Base-by-base conservation (phyloP, 2,329 filamentous ascomycete genomes). In the Penicillium sp. region DNA sequence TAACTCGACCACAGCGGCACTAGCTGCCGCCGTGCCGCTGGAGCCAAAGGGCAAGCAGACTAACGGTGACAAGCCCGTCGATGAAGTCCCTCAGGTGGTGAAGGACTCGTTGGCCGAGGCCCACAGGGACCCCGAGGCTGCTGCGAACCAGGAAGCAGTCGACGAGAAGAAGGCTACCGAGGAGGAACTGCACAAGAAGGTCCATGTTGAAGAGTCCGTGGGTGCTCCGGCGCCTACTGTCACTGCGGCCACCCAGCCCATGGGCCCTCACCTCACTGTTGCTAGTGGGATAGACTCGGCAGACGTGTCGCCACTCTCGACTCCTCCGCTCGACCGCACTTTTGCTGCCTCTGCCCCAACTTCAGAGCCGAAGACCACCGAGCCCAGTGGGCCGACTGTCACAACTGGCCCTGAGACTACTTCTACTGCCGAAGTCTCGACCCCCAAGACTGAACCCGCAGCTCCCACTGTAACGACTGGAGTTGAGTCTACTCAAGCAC, bases 101-200 rank as follows among this genome's bases (percentile, higher is more conserved):
- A 75, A 73, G 63, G 69, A 78, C 31, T 80, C 78, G 2, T 68
- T 80, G 5, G 65, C 69, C 17, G 65, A 77, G 50, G 82, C 88
- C 22, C 82, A 84, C 52, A 72, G 80, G 66, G 79, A 78, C 58
- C 87, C 89, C 9, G 90, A 94, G 74, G 90, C 90, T 33, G 84
- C 88, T 35, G 82, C 83, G 53, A 88, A 86, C 72, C 78, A 84
- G 1, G 80, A 81, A 53, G 88, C 86, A 17, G 88, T 94, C 7
- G 76, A 82, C 59, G 89, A 92, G 65, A 94, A 94, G 83, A 84
- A 84, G 71, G 81, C 79, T 10, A 80, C 91, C 5, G 90, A 95
- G 77, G 73, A 83, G 26, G 88, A 96, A 75, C 79, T 95, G 9
- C 78, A 91, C 45, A 80, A 84, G 56, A 74, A 73, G 43, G 69